phyloP scores from a whole-genome alignment of 192 early-diverging fungal genomes.

The Thamnidium elegans region DNA sequence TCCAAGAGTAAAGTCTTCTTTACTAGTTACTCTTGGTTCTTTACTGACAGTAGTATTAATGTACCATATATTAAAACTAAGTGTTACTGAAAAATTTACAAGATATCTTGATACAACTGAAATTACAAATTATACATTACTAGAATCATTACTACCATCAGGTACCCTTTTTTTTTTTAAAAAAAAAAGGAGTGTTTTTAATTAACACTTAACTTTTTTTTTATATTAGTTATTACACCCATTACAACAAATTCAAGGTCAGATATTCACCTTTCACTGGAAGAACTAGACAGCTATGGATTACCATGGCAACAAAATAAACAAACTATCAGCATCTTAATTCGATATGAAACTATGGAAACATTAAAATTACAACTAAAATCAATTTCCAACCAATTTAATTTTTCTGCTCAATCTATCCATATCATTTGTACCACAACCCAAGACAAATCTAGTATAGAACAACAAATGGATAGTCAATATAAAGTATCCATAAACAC shows the following conservation, averaged over 20 bases:
- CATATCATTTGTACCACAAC: constrained; percentile 1
- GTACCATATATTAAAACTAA: constrained; percentile 8
- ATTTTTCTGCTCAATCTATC: neutral
- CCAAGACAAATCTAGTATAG: neutral
- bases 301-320: neutral
- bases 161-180: neutral
- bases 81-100: neutral
- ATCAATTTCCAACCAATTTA: neutral
- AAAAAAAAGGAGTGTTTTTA: neutral
- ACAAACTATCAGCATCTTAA: neutral
- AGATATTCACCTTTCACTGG: neutral
- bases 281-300: neutral
- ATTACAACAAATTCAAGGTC: too few species aligned
- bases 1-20: constrained; percentile 7
- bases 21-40: neutral
- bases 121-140: constrained; percentile 4
- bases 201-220: too few species aligned
- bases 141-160: neutral
- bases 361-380: neutral
- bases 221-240: too few species aligned
- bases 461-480: too few species aligned
- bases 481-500: too few species aligned
- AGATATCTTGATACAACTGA: constrained; percentile 5
- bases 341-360: neutral
- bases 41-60: neutral